Conservation (phyloP, 2,329 filamentous ascomycete genomes). For the Clonostachys rhizophaga region DNA sequence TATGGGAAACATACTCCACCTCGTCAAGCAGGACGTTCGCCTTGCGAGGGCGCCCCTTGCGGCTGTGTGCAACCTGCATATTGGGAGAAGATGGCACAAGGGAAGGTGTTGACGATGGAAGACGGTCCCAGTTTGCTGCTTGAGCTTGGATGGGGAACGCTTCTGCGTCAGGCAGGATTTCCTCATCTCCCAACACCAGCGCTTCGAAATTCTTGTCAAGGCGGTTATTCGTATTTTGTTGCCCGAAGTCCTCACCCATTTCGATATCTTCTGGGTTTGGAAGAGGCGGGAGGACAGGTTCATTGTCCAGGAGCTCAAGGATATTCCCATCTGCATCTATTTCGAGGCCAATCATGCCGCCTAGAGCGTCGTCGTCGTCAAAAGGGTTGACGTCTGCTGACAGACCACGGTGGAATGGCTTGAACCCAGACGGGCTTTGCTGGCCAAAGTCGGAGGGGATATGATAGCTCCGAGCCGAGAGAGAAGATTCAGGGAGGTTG, state of each 20-base stretch:
- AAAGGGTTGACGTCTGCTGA: conserved; percentile 22
- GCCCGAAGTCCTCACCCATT: no score
- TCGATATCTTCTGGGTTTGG: conserved; percentile 5
- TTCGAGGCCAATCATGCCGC: conserved; percentile 37
- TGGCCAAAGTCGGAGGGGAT: conserved; percentile 26
- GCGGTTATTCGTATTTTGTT: no score
- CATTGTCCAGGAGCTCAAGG: conserved; percentile 30
- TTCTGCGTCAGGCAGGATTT: conserved; percentile 28
- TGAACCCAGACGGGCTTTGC: conserved; percentile 18
- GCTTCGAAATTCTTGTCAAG: no score
- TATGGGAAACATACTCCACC: conserved; percentile 24
- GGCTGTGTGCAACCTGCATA: conserved; percentile 7
- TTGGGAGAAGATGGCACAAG: conserved; percentile 13
- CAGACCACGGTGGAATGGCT: conserved; percentile 8
- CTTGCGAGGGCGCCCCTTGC: conserved; percentile 12
- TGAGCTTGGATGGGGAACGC: conserved; percentile 17
- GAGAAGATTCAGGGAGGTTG: conserved; percentile 23
- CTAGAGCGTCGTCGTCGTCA: conserved; percentile 30
- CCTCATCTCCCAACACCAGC: conserved; percentile 27
- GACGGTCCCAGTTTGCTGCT: conserved; percentile 2
- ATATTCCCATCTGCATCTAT: conserved; percentile 48
- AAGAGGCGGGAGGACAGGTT: conserved; percentile 37
- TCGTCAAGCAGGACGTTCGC: conserved; percentile 20
- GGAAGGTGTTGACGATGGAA: conserved; percentile 6
- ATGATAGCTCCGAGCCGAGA: conserved; percentile 20